phyloP scores from a whole-genome alignment of 768 basidiomycete genomes.

The Tubosaeta sp. region DNA sequence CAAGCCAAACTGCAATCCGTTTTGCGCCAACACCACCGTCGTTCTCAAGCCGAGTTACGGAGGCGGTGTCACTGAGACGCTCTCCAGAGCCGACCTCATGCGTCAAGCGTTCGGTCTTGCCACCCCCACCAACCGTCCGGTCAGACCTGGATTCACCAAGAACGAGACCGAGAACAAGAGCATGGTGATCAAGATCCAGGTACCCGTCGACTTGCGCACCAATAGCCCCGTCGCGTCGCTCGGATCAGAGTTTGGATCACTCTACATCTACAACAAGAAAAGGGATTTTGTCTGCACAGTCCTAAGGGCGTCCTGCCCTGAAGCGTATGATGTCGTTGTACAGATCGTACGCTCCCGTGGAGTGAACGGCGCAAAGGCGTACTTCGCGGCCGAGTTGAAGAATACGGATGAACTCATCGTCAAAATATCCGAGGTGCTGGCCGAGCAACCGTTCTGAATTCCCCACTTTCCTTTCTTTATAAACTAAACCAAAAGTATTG shows the following conservation, averaged over 20 bases:
- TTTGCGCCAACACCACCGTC: constrained; percentile 40
- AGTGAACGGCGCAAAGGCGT: constrained; percentile 44
- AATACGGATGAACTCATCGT: constrained; percentile 45
- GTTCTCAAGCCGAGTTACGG: constrained; percentile 44
- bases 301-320: constrained; percentile 26
- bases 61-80: constrained; percentile 3
- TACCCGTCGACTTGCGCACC: constrained; percentile 28
- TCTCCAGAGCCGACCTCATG: constrained; percentile 28
- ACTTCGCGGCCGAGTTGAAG: constrained; percentile 51
- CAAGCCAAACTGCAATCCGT: constrained; percentile 45
- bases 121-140: constrained; percentile 13
- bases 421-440: constrained; percentile 48
- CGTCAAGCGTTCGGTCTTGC: constrained; percentile 30
- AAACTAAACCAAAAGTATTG: background rate
- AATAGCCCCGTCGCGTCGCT: constrained; percentile 4
- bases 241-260: constrained; percentile 23
- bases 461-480: background rate
- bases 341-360: constrained; percentile 40
- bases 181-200: constrained; percentile 53
- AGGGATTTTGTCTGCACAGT: constrained; percentile 49
- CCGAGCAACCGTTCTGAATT: constrained; percentile 51
- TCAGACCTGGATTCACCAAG: constrained; percentile 20
- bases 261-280: constrained; percentile 51
- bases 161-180: constrained; percentile 31
- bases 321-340: constrained; percentile 40